These are phyloP conservation scores for Geotrichum klebahnii DNA, from an alignment of 1,139 yeast species.

Conservation along the genomic window DNA sequence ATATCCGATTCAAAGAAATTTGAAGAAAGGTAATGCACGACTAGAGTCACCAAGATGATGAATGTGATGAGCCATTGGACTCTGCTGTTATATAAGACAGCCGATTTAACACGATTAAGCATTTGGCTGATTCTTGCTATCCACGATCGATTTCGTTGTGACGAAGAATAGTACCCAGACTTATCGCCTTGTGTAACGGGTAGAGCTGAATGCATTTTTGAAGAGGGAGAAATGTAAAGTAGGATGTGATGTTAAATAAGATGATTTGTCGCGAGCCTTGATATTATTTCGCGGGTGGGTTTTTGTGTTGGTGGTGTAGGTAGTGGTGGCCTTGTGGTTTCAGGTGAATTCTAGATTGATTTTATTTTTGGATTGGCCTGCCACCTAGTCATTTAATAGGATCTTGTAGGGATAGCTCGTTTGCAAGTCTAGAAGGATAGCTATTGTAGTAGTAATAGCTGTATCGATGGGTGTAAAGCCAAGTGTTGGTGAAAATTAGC, in stretches of 20 bases:
- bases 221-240: background rate
- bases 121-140: background rate
- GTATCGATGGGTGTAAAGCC: too few relatives aligned
- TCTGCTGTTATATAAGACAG: conserved; percentile 12
- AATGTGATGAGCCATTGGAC: conserved; percentile 17
- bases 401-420: too few relatives aligned
- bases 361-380: too few relatives aligned
- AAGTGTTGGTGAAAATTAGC: too few relatives aligned
- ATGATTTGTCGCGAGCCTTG: too few relatives aligned
- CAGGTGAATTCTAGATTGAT: background rate
- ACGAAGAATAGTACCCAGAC: conserved; percentile 3
- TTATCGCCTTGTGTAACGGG: conserved; percentile 25
- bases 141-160: conserved; percentile 3
- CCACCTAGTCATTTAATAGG: too few relatives aligned
- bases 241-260: too few relatives aligned
- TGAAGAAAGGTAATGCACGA: background rate
- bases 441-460: too few relatives aligned
- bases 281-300: too few relatives aligned
- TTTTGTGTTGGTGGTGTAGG: too few relatives aligned
- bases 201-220: conserved; percentile 30
- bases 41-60: conserved; percentile 1
- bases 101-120: conserved; percentile 7
- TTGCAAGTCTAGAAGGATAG: too few relatives aligned
- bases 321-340: background rate
- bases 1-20: background rate